Evolutionary conservation across 2,329 filamentous ascomycete species (phyloP), one percentile per base, ranked within the genome.

Genomic region (Aspergillus aculeatus): DNA sequence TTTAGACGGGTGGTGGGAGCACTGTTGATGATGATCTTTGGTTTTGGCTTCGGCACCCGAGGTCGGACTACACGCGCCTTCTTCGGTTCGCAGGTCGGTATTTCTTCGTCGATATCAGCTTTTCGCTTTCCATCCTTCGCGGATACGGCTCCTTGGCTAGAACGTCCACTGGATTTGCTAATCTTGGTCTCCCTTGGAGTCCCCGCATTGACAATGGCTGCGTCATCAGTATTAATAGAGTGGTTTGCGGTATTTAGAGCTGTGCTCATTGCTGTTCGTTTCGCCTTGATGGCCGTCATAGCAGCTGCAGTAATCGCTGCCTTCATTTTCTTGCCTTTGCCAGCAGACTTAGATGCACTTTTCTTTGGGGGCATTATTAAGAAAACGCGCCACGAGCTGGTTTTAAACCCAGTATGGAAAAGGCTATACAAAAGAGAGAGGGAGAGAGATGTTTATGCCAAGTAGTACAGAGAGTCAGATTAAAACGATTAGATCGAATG

Each of bases 1-100:
- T 93, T 86, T 60, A 95, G 82, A 29, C 69, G 69, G 41, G 70
- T 64, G 16, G 69, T 74, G 6, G 89, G 89, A 16, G 83, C 80
- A 24, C 83, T 73, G 73, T 92, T 92, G 77, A 90, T 85, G 61
- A 83, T 71, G 31, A 71, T 66, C 66, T 69, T 76, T n/a, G 62
- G 62, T 64, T 73, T 77, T 31, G 66, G 66, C 62, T 69, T 72
- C 31, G 66, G 63, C 50, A 69, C 68, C 56, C 67, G 70, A 58
- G 69, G 68, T 47, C 73, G 62, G 24, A 62, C 60, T 52, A 69
- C 66, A 50, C 69, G 65, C 50, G 68, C 50, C 56, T 73, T 73
- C 62, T 75, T 78, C 54, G 62, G 59, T 61, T 73, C 63, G 26
- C 66, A 67, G 50, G 63, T 38, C 48, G 67, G 63, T 47, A 70